These are phyloP conservation scores for Tetracladium setigerum DNA, from an alignment of 495 filamentous ascomycete species.

Conservation along the genomic window DNA sequence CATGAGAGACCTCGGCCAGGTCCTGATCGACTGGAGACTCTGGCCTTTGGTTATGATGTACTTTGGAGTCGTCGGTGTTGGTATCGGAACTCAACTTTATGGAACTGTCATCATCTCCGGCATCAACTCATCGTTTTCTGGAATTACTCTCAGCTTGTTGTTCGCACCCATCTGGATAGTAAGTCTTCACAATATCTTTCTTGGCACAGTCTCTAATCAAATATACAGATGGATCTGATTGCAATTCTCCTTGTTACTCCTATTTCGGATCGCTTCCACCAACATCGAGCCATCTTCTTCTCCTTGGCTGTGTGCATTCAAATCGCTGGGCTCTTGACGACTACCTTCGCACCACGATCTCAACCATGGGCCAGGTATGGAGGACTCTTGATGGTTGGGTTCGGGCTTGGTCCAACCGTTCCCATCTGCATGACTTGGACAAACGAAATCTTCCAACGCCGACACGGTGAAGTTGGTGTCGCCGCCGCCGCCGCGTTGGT, in stretches of 20 bases:
- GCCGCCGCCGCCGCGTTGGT: conserved; percentile 83
- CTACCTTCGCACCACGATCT: conserved; percentile 60
- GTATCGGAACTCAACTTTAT: conserved; percentile 82
- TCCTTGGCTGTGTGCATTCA: conserved; percentile 64
- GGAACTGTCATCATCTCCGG: conserved; percentile 77
- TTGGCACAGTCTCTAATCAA: conserved; percentile 3
- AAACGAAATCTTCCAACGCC: conserved; percentile 79
- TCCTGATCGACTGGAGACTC: conserved; percentile 76
- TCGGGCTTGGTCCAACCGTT: conserved; percentile 85
- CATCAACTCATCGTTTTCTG: conserved; percentile 63
- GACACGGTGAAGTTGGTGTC: conserved; percentile 86
- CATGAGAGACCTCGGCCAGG: conserved; percentile 53
- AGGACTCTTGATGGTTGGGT: conserved; percentile 83
- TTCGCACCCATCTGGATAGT: conserved; percentile 85
- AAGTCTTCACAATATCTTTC: conserved; percentile 39
- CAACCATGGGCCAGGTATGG: conserved; percentile 82
- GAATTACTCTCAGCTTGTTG: conserved; percentile 70
- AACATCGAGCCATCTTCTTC: conserved; percentile 78
- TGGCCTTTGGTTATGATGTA: conserved; percentile 88
- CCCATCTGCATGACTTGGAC: conserved; percentile 94
- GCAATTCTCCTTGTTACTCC: conserved; percentile 83
- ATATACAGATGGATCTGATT: conserved; percentile 61
- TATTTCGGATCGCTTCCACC: conserved; percentile 80
- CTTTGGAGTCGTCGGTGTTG: conserved; percentile 88
- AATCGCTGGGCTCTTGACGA: conserved; percentile 72